Conservation (phyloP, 257 asterid species). For the Lavandula angustifolia region DNA sequence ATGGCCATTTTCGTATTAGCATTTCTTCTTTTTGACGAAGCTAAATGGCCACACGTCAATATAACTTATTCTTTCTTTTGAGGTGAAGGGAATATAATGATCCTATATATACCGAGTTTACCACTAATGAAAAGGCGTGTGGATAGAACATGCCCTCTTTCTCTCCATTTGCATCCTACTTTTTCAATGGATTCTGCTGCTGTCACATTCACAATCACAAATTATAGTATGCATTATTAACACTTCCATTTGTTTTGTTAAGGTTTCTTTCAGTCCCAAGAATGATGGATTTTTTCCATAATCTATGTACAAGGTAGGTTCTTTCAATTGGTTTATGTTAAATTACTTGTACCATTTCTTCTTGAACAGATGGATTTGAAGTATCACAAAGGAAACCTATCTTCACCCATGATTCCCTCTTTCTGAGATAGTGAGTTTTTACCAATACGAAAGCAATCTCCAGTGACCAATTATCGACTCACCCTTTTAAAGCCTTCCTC, state of each 20-base stretch:
- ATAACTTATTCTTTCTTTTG: constrained; percentile 34
- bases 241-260: not conserved
- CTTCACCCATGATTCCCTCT: constrained; percentile 24
- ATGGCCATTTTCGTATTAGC: not conserved
- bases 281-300: not conserved
- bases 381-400: constrained; percentile 24
- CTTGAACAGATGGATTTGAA: not conserved
- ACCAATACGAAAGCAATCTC: constrained; percentile 26
- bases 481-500: constrained; percentile 30
- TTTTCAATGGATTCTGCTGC: constrained; percentile 32
- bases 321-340: constrained; percentile 1
- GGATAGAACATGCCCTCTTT: constrained; percentile 40
- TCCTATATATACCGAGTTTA: constrained; percentile 11
- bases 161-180: constrained; percentile 29
- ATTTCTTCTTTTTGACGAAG: constrained; percentile 24
- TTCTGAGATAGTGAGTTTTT: not conserved
- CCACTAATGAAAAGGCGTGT: constrained; percentile 38
- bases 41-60: constrained; percentile 32
- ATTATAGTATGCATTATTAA: not conserved
- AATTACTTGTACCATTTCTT: too few species aligned
- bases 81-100: constrained; percentile 30
- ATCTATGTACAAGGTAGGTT: not conserved
- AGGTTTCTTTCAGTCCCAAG: not conserved
- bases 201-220: not conserved
- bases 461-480: constrained; percentile 17